Percentiles rank a stretch among this genome's conserved stretches.
These are phyloP conservation scores for Lanmaoa pseudosensibilis DNA, from an alignment of 768 basidiomycete species.

Conservation along the genomic window DNA sequence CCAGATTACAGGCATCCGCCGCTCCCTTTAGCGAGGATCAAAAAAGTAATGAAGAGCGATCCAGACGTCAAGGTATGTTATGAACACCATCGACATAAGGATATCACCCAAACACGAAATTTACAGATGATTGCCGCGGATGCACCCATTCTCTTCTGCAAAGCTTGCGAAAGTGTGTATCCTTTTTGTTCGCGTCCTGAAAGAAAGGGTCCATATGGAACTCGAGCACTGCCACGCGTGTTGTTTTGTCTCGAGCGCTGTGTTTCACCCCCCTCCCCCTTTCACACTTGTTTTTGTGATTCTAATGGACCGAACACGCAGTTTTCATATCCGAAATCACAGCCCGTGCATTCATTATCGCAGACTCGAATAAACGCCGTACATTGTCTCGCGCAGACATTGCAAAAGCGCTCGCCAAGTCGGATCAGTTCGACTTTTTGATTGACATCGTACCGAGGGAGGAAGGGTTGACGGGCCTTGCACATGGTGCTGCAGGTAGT, in stretches of 20 bases:
- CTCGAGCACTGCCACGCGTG: slow-evolving; percentile 1
- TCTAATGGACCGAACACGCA: slow-evolving; percentile 29
- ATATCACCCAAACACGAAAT: slow-evolving; percentile 1
- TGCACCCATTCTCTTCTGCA: slow-evolving; percentile 94
- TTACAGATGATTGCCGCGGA: slow-evolving; percentile 96
- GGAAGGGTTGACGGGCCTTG: slow-evolving; percentile 41
- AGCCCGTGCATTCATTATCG: slow-evolving; percentile 91
- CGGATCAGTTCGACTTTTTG: slow-evolving; percentile 96
- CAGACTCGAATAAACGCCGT: slow-evolving; percentile 94
- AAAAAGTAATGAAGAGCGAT: slow-evolving; percentile 99
- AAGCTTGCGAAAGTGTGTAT: slow-evolving; percentile 94
- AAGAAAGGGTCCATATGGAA: not conserved
- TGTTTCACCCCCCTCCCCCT: too few species aligned
- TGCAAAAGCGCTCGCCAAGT: slow-evolving; percentile 86
- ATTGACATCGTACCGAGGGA: slow-evolving; percentile 95
- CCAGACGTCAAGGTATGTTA: slow-evolving; percentile 87
- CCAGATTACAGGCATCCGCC: slow-evolving; percentile 88
- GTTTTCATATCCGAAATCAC: slow-evolving; percentile 99
- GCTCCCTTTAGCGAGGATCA: slow-evolving; percentile 91
- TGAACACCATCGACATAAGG: not conserved
- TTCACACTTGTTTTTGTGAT: not conserved
- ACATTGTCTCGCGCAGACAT: slow-evolving; percentile 93
- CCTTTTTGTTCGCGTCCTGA: not conserved
- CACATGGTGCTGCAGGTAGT: slow-evolving; percentile 6
- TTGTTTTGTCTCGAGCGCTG: not conserved